Conservation (phyloP, 225 moss, liverwort and hornwort genomes). For the Polytrichum commune region DNA sequence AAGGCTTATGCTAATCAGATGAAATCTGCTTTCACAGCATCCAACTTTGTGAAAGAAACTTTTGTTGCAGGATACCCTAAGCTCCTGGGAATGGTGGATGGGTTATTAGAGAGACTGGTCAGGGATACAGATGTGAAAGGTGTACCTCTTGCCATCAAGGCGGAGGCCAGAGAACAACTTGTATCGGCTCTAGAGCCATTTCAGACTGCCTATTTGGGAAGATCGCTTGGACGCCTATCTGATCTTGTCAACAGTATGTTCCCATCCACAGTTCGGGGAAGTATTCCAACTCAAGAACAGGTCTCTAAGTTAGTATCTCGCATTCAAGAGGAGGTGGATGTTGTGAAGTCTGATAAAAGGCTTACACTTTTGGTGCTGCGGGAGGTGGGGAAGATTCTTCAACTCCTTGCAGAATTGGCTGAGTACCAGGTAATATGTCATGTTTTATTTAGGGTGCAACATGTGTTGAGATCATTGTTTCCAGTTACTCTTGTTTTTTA, state of each 20-base stretch:
- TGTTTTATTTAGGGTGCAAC: not conserved
- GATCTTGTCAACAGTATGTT: constrained; percentile 96
- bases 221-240: constrained; percentile 68
- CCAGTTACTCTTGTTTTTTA: too few relatives aligned
- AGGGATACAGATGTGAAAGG: constrained; percentile 92
- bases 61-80: constrained; percentile 96
- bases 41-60: constrained; percentile 91
- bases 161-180: constrained; percentile 78
- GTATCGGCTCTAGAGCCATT: constrained; percentile 89
- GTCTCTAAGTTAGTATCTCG: constrained; percentile 74
- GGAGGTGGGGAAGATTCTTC: constrained; percentile 87
- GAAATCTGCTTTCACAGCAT: constrained; percentile 96
- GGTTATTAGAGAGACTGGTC: constrained; percentile 72
- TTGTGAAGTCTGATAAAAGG: constrained; percentile 70
- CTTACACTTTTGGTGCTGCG: constrained; percentile 77
- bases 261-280: constrained; percentile 75
- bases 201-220: constrained; percentile 89
- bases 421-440: constrained; percentile 62
- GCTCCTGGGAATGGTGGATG: constrained; percentile 81
- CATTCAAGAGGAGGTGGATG: constrained; percentile 91
- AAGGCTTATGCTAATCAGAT: constrained; percentile 91
- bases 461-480: not conserved
- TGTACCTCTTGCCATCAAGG: constrained; percentile 79
- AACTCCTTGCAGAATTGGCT: constrained; percentile 80
- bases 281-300: constrained; percentile 93